Evolutionary conservation across 805 yeast species (phyloP), one percentile per base, ranked within the genome.

Genomic region (Candida tibetensis): DNA sequence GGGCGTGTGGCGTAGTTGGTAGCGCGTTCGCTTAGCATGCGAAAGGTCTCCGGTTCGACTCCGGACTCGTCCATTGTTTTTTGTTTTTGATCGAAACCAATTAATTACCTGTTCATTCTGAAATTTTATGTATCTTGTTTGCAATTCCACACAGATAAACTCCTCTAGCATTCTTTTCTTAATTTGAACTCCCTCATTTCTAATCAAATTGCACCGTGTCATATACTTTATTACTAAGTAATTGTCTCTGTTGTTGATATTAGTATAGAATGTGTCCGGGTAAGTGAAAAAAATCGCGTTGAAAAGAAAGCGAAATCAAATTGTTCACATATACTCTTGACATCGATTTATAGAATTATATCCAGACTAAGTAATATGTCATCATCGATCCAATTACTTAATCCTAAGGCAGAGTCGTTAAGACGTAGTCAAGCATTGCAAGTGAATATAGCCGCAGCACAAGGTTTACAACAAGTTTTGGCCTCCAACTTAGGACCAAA

Each of bases 341-440:
- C 25, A 21, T 21, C 25, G 25, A 21, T 7, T 10, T 21, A 7
- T 10, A 21, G 9, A 21, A 7, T 21, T 7, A 21, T 10, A 21
- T 21, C 25, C 7, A 7, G 9, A 21, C 9, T 21, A 21, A 21
- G 7, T 27, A 29, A 32, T 26, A 61, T 62, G 66, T 81, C 85
- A 29, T 71, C 81, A 39, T 78, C 85, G 5, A 72, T 90, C 51
- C 99, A 93, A 69, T 75, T 93, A 46, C 73, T 93, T 51, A 93
- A 93, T 61, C 98, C 99, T 14, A 91, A 90, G 64, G 99, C 99
- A 4, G 99, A 93, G 72, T 85, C 96, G n/a, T 66, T 93, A 49
- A 80, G 98, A 67, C 80, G 99, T 55, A 79, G 85, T 44, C 98
- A 95, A 62, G 99, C 99, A 21, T 73, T 93, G 43, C 89, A 90